A percentile compares a stretch with the other conserved stretches of the same genome.
These are phyloP conservation scores for Immersiella caudata DNA, from an alignment of 495 filamentous ascomycete genomes.

Conservation along the genomic window DNA sequence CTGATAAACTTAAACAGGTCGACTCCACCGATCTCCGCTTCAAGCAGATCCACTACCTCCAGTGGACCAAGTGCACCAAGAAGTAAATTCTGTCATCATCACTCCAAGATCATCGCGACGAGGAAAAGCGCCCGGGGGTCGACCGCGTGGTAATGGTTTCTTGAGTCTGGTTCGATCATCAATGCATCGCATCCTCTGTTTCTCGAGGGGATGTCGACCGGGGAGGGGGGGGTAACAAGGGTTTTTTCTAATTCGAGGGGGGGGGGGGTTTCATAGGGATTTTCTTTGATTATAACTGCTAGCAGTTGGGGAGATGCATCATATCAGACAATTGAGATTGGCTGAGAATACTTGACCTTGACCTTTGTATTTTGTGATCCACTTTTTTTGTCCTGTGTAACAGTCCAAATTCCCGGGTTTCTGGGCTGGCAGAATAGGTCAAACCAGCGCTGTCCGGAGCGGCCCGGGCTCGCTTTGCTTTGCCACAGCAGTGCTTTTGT, in stretches of 20 bases:
- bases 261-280: background rate
- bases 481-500: no score
- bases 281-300: background rate
- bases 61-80: slow-evolving; percentile 37
- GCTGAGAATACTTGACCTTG: background rate
- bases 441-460: no score
- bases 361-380: no score
- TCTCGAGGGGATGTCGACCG: background rate
- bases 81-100: background rate
- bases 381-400: no score
- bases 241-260: no score
- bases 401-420: no score
- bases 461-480: no score
- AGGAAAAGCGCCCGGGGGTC: background rate
- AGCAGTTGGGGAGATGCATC: background rate
- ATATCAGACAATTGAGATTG: background rate
- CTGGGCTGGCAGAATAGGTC: no score
- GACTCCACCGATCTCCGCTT: slow-evolving; percentile 41
- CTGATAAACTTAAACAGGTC: slow-evolving; percentile 25
- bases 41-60: slow-evolving; percentile 36
- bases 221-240: no score
- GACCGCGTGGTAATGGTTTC: background rate
- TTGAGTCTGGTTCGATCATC: background rate
- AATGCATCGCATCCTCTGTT: background rate
- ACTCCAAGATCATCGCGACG: background rate